Evolutionary conservation across 2,329 filamentous ascomycete species (phyloP), one percentile per base, ranked within the genome.

Genomic region (Lachnellula occidentalis): DNA sequence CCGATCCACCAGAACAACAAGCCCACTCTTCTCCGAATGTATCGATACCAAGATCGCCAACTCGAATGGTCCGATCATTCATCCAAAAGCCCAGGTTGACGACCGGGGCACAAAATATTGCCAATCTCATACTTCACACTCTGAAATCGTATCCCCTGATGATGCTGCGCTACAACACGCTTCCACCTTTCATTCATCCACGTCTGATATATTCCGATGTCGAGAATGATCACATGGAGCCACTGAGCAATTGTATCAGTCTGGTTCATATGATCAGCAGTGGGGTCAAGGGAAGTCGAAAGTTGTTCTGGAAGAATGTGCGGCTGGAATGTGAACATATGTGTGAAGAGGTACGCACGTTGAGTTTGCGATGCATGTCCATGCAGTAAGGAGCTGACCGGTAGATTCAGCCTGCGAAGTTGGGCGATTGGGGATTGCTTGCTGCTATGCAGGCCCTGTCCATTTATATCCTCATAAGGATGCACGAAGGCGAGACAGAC

Each of bases 221-320:
- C 21, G 60, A 64, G 5, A 61, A 59, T 27, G 53, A 59, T 7
- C 41, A 68, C 4, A 65, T 71, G 61, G 72, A 74, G 57, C 64
- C 72, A 37, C 58, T 76, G 7, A 64, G 54, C 5, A 75, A 73
- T 48, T 76, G 74, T 55, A 68, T 74, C n/a, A 72, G 66, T 53
- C 57, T 76, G 37, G 56, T 74, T 24, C 66, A 70, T 49, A 74
- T 76, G 72, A 66, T 74, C 21, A 66, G 65, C 8, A 64, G 62
- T 39, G 61, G 63, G 3, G 51, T 66, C 1, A 64, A 62, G 45
- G 70, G 69, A 0, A 72, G 67, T 60, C 68, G 69, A 50, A 74
- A 70, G 51, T 53, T 76, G 21, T 74, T 76, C 51, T 77, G 74
- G 74, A 72, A 66, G 50, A 76, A 75, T 59, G 72, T 76, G 21